Percentiles rank a stretch among this genome's conserved stretches.
Evolutionary conservation across 1,139 yeast genomes (phyloP).

Genomic region (Taphrina sp.): DNA sequence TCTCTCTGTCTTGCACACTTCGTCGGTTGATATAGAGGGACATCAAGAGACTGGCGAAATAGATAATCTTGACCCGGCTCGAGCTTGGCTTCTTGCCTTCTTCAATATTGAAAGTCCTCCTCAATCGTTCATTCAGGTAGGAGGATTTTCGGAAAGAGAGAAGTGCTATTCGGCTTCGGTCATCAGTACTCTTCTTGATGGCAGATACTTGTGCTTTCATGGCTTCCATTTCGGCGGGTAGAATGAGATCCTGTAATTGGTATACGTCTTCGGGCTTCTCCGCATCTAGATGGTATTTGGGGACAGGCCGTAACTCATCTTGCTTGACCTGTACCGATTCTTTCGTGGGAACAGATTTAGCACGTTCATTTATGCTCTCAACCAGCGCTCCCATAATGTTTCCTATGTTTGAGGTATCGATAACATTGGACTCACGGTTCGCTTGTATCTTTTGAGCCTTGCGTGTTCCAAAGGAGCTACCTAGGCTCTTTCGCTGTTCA

Average conservation of each 20-base stretch:
- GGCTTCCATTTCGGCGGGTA: slow-evolving; percentile 65
- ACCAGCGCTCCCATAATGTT: slow-evolving; percentile 76
- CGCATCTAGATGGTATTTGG: slow-evolving; percentile 71
- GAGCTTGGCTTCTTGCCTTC: slow-evolving; percentile 29
- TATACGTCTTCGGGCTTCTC: slow-evolving; percentile 78
- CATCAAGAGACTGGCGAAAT: slow-evolving; percentile 72
- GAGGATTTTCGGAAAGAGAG: slow-evolving; percentile 63
- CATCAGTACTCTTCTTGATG: slow-evolving; percentile 43
- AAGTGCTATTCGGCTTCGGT: slow-evolving; percentile 38
- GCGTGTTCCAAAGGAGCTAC: slow-evolving; percentile 96
- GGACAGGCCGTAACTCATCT: slow-evolving; percentile 75
- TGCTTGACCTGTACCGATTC: slow-evolving; percentile 47
- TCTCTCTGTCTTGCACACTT: slow-evolving; percentile 54
- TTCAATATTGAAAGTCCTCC: slow-evolving; percentile 44
- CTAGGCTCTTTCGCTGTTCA: slow-evolving; percentile 71
- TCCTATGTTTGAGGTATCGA: slow-evolving; percentile 77
- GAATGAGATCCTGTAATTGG: slow-evolving; percentile 68
- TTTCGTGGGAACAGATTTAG: slow-evolving; percentile 69
- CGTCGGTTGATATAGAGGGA: slow-evolving; percentile 78
- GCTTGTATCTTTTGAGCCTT: slow-evolving; percentile 89
- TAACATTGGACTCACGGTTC: slow-evolving; percentile 74
- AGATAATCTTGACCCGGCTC: slow-evolving; percentile 57
- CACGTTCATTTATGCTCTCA: slow-evolving; percentile 69
- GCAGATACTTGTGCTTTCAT: slow-evolving; percentile 54
- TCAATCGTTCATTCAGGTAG: slow-evolving; percentile 55